Base-by-base conservation (phyloP, 108 stramenopile species). In the Nitzschia sp. region DNA sequence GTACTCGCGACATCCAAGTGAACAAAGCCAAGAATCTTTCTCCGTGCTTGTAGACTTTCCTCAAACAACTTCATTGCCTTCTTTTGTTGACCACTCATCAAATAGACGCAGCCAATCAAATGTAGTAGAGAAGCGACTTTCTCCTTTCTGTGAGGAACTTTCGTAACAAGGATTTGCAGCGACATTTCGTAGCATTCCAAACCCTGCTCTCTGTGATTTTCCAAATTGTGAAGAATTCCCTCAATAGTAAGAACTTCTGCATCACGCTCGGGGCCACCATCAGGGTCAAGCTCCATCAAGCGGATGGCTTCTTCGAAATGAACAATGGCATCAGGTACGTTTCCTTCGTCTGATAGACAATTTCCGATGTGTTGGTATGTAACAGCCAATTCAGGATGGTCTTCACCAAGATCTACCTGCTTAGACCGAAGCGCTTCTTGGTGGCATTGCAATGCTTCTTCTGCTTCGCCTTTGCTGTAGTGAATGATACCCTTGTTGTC, bases 1-100 rank as follows among this genome's bases (percentile, higher is more conserved):
- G 86, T 87, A 61, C 74, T 81, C 10, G 91, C 91, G 41, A 92
- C 91, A 60, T 93, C 92, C 22, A 93, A 68, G 67, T 93, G 92
- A 57, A 77, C 72, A 59, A 76, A 78, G 5, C 89, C 89, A 44
- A 88, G 80, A 12, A 87, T 72, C 52, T 84, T 78, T 34, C 83
- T 82, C 22, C 92, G 75, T 39, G 82, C 85, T 14, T 77, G 69
- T 2, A 93, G 77, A 63, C 89, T 88, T 42, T 73, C 78, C 51
- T 88, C 75, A 51, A 86, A 86, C 20, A 89, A 67, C 21, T 71
- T 76, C 69, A 93, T 77, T 24, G 89, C 85, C 41, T 80, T 79
- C 60, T 74, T 80, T 10, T 76, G 79, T 52, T 90, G 68, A 1
- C 84, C 81, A 55, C 70, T 74, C 67, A 75, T 72, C 34, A 85